A percentile compares a stretch with the other conserved stretches of the same genome.
Evolutionary conservation across 306 rosid species (phyloP).

Genomic region (Biancaea sappan): DNA sequence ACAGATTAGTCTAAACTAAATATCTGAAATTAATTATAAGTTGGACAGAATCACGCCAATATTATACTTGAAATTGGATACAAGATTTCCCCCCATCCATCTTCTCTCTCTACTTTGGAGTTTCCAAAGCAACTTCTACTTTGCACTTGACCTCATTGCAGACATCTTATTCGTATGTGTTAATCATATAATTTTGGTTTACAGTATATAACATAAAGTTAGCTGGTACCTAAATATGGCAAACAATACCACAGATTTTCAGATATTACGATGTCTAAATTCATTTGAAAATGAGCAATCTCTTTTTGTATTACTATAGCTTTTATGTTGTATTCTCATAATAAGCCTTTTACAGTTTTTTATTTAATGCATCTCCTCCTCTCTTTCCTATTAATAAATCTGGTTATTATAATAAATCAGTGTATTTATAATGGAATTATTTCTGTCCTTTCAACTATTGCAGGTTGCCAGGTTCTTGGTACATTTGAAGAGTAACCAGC

Average conservation of each 20-base stretch:
- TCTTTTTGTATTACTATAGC: neutral
- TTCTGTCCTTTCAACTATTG: slow-evolving; percentile 33
- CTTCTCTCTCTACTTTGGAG: neutral
- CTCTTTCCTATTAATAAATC: neutral
- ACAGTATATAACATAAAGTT: neutral
- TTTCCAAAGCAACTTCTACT: neutral
- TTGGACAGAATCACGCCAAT: neutral
- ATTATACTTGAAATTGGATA: neutral
- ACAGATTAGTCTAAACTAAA: neutral
- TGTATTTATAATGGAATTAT: neutral
- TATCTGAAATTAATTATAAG: neutral
- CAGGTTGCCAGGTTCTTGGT: slow-evolving; percentile 49
- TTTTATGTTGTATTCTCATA: neutral
- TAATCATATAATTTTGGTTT: neutral
- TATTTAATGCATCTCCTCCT: neutral
- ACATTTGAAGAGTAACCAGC: slow-evolving; percentile 24
- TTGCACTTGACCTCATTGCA: neutral
- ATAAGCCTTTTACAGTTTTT: neutral
- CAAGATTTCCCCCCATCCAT: neutral
- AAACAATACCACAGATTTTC: neutral
- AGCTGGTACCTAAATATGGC: neutral
- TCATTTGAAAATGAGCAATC: neutral
- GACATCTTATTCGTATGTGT: neutral
- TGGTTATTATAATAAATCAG: neutral
- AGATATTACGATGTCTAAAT: neutral